A percentile compares a stretch with the other conserved stretches of the same genome.
Conservation (phyloP, 2,329 filamentous ascomycete genomes). For the Fusarium sp. region DNA sequence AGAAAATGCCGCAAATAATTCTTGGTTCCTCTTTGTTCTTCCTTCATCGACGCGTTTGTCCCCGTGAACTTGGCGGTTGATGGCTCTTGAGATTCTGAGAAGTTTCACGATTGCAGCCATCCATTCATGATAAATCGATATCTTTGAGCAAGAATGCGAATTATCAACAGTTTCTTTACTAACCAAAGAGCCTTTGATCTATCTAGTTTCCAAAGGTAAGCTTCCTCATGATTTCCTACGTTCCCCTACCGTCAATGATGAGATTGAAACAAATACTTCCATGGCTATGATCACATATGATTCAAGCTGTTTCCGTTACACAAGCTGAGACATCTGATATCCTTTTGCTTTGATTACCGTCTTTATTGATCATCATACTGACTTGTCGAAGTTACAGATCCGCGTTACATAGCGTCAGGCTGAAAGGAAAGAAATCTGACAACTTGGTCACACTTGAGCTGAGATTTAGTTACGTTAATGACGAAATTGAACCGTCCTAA, state of each 20-base stretch:
- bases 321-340: not conserved
- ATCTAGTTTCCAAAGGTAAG: not conserved
- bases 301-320: constrained; percentile 20
- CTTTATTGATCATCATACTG: not conserved
- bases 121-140: fast-evolving
- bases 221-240: fast-evolving
- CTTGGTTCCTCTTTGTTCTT: not conserved
- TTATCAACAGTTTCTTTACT: not conserved
- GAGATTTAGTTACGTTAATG: not conserved
- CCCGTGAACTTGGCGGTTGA: fast-evolving
- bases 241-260: not conserved
- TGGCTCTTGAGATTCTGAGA: not conserved
- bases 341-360: fast-evolving
- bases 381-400: not conserved
- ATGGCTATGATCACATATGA: constrained; percentile 21
- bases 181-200: fast-evolving
- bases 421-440: fast-evolving
- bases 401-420: fast-evolving
- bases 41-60: fast-evolving
- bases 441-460: fast-evolving
- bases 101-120: not conserved
- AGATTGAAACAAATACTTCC: constrained; percentile 25
- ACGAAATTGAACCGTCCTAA: fast-evolving
- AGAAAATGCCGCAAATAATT: not conserved
- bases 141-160: not conserved